Percentiles rank a stretch among this genome's conserved stretches.
Evolutionary conservation across 805 yeast species (phyloP).

Genomic region (Candida yuanshanica): DNA sequence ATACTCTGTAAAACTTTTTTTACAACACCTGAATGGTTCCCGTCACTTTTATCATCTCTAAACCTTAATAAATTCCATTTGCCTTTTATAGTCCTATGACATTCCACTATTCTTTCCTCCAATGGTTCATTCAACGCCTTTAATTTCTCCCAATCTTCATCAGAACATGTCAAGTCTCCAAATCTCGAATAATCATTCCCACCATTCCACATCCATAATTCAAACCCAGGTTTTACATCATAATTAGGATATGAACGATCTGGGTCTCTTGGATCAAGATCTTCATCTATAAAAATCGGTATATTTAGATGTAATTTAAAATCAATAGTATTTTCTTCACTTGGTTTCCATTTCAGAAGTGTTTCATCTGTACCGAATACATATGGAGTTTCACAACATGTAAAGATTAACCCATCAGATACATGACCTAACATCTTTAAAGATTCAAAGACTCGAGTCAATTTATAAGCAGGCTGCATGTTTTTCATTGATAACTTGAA

Average conservation of each 20-base stretch:
- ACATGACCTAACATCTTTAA: slow-evolving; percentile 75
- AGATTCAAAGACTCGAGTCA: slow-evolving; percentile 67
- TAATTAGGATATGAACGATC: slow-evolving; percentile 74
- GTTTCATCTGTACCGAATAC: slow-evolving; percentile 83
- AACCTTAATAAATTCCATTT: slow-evolving; percentile 84
- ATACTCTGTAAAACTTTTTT: slow-evolving; percentile 80
- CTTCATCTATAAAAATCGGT: slow-evolving; percentile 53
- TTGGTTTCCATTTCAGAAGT: slow-evolving; percentile 94
- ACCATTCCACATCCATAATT: slow-evolving; percentile 76
- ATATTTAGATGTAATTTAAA: slow-evolving; percentile 66
- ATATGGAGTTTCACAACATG: slow-evolving; percentile 87
- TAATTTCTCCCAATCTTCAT: slow-evolving; percentile 75
- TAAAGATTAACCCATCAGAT: slow-evolving; percentile 90
- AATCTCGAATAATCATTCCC: slow-evolving; percentile 56
- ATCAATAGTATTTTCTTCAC: slow-evolving; percentile 91
- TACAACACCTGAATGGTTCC: slow-evolving; percentile 78
- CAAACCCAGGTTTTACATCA: slow-evolving; percentile 69
- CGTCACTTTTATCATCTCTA: slow-evolving; percentile 88
- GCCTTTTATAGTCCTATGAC: slow-evolving; percentile 53
- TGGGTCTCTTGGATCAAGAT: slow-evolving; percentile 53
- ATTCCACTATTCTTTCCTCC: slow-evolving; percentile 85
- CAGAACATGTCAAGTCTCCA: slow-evolving; percentile 54
- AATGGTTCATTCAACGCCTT: slow-evolving; percentile 72
- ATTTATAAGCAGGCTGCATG: slow-evolving; percentile 79
- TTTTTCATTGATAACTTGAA: slow-evolving; percentile 82